Evolutionary conservation across 2,329 filamentous ascomycete species (phyloP).

Genomic region (Diaporthe helianthi): DNA sequence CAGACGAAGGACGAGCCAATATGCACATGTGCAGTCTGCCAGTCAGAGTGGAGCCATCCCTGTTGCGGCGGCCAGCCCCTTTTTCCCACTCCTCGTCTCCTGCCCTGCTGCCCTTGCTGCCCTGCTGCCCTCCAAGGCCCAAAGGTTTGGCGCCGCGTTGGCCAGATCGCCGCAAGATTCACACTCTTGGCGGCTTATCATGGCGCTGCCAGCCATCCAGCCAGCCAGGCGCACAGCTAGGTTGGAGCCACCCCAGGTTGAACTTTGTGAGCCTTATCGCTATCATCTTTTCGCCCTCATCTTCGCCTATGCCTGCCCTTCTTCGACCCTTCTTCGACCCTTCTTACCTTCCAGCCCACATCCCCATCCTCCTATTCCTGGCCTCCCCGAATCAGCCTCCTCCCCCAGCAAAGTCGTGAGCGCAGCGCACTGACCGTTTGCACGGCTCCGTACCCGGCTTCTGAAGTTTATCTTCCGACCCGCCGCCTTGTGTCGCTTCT

Average conservation of each 20-base stretch:
- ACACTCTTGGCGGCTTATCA: conserved; percentile 23
- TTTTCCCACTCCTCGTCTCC: conserved; percentile 1
- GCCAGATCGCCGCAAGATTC: conserved; percentile 28
- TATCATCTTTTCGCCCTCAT: conserved; percentile 1
- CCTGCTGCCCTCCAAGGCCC: neutral
- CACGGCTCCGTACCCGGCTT: conserved; percentile 10
- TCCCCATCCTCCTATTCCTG: conserved; percentile 18
- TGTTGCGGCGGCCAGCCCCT: conserved; percentile 17
- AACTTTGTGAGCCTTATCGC: conserved; percentile 27
- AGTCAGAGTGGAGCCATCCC: conserved; percentile 20
- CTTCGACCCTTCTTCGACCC: neutral
- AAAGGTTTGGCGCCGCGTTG: conserved; percentile 11
- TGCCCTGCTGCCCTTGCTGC: neutral
- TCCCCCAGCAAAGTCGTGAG: neutral
- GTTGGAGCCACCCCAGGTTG: conserved; percentile 9
- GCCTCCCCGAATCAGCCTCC: neutral
- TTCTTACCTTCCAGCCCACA: conserved; percentile 2
- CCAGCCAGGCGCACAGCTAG: neutral
- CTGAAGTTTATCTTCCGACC: conserved; percentile 21
- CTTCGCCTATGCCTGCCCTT: neutral
- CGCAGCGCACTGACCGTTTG: conserved; percentile 25
- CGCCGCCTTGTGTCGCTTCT: conserved; percentile 11
- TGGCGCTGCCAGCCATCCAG: conserved; percentile 1
- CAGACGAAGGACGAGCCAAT: neutral
- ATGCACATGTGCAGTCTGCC: conserved; percentile 8